Evolutionary conservation across 1,284 basidiomycete genomes (phyloP).

Genomic region (Phylloboletellus chloephorus): DNA sequence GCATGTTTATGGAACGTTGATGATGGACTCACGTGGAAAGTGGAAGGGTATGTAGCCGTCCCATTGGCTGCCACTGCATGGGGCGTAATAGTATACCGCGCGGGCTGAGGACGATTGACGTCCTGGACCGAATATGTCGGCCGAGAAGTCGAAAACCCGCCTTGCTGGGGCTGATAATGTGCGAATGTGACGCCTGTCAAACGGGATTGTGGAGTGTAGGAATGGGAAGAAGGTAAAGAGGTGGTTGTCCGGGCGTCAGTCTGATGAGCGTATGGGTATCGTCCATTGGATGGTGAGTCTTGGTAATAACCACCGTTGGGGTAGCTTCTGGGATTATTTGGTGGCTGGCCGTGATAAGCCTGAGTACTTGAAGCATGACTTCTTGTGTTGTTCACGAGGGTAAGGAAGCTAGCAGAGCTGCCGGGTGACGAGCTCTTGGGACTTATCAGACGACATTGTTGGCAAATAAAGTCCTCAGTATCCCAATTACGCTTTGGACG

Average conservation of each 20-base stretch:
- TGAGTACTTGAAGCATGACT: constrained; percentile 14
- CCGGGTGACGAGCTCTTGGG: constrained; percentile 12
- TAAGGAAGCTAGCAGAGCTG: constrained; percentile 9
- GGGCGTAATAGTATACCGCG: constrained; percentile 18
- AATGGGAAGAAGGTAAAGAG: constrained; percentile 15
- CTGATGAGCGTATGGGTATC: constrained; percentile 22
- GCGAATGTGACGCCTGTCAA: constrained; percentile 30
- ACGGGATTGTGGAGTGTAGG: constrained; percentile 18
- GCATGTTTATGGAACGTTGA: neutral
- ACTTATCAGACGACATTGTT: constrained; percentile 37
- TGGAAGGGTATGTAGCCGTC: constrained; percentile 22
- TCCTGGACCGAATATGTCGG: constrained; percentile 30
- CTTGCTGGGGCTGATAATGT: constrained; percentile 33
- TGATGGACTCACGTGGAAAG: constrained; percentile 20
- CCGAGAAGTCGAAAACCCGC: constrained; percentile 33
- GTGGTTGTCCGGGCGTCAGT: constrained; percentile 16
- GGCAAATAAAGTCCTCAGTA: constrained; percentile 59
- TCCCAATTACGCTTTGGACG: constrained; percentile 67
- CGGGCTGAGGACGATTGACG: constrained; percentile 16
- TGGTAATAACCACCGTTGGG: constrained; percentile 16
- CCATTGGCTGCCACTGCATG: constrained; percentile 18
- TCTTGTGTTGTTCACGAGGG: constrained; percentile 8
- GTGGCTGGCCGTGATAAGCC: constrained; percentile 10
- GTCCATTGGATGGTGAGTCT: constrained; percentile 15
- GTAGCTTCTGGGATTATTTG: constrained; percentile 18